Percentiles rank a stretch among this genome's conserved stretches.
Evolutionary conservation across 1,284 basidiomycete genomes (phyloP).

Genomic region (Erythrobasidium hasegawianum): DNA sequence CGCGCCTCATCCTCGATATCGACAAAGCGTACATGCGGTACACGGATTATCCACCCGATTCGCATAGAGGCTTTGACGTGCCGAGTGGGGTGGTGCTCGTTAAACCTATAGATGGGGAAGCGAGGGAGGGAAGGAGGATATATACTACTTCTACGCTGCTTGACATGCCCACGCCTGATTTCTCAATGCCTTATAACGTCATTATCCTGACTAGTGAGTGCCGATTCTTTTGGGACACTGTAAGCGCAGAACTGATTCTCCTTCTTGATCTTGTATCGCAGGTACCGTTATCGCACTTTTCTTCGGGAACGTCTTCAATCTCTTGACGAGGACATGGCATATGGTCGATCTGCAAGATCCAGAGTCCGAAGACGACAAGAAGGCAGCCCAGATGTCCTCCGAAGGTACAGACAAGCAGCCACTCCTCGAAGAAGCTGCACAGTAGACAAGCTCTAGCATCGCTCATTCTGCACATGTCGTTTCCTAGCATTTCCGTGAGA

Average conservation of each 20-base stretch:
- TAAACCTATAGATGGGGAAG: slow-evolving; percentile 43
- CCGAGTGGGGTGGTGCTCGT: slow-evolving; percentile 60
- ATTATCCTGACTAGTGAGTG: slow-evolving; percentile 80
- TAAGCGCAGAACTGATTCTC: not conserved
- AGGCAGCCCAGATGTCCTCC: not conserved
- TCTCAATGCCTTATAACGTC: slow-evolving; percentile 99
- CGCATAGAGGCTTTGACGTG: slow-evolving; percentile 89
- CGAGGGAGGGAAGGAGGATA: slow-evolving; percentile 52
- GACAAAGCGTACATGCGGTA: slow-evolving; percentile 84
- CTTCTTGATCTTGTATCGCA: slow-evolving; percentile 2
- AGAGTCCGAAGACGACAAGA: not conserved
- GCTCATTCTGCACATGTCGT: too few relatives aligned
- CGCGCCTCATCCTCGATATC: slow-evolving; percentile 69
- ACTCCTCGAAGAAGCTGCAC: not conserved
- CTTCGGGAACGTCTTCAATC: slow-evolving; percentile 87
- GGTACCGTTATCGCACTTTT: slow-evolving; percentile 71
- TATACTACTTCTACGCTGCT: slow-evolving; percentile 79
- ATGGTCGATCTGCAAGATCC: slow-evolving; percentile 48
- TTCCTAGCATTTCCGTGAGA: slow-evolving; percentile 59
- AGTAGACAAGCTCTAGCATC: not conserved
- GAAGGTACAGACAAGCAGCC: too few relatives aligned
- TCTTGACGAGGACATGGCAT: slow-evolving; percentile 73
- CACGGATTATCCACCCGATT: slow-evolving; percentile 92
- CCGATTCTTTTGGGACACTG: not conserved
- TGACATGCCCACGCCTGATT: slow-evolving; percentile 92